Percentiles rank a stretch among this genome's conserved stretches.
Evolutionary conservation across 1,284 basidiomycete species (phyloP).

Genomic region (Boletellus deceptivus): DNA sequence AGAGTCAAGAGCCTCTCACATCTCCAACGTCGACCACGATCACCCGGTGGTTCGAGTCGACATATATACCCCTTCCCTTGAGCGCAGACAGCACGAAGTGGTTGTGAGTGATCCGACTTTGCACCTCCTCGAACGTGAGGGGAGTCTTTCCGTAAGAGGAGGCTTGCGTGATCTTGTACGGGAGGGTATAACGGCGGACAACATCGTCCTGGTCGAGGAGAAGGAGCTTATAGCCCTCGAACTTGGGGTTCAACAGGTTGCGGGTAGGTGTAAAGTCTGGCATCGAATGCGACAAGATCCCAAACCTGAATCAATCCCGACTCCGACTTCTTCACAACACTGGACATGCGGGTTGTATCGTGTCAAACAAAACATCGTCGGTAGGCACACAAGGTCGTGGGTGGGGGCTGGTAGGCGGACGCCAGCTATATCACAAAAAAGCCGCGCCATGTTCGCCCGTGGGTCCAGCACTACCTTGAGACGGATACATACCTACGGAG

Average conservation of each 20-base stretch:
- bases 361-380: too few species aligned
- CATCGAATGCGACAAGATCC: conserved; percentile 18
- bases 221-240: conserved; percentile 80
- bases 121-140: conserved; percentile 77
- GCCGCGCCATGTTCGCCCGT: too few species aligned
- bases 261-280: conserved; percentile 40
- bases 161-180: conserved; percentile 56
- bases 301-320: not conserved
- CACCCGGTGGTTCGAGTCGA: conserved; percentile 68
- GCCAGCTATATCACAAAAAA: too few species aligned
- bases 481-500: not conserved
- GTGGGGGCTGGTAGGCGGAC: too few species aligned
- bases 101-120: conserved; percentile 82
- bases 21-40: conserved; percentile 56
- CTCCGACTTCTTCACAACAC: not conserved
- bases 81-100: conserved; percentile 61
- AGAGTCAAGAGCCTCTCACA: conserved; percentile 41
- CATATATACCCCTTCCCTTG: conserved; percentile 57
- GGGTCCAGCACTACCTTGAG: not conserved
- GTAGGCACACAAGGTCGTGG: too few species aligned
- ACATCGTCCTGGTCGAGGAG: conserved; percentile 53
- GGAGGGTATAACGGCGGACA: conserved; percentile 50
- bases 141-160: conserved; percentile 57
- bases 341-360: too few species aligned
- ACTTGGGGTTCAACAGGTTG: conserved; percentile 72